Percentiles rank a stretch among this genome's conserved stretches.
phyloP scores from a whole-genome alignment of 352 stramenopile species.

The Poterioochromonas sp. region DNA sequence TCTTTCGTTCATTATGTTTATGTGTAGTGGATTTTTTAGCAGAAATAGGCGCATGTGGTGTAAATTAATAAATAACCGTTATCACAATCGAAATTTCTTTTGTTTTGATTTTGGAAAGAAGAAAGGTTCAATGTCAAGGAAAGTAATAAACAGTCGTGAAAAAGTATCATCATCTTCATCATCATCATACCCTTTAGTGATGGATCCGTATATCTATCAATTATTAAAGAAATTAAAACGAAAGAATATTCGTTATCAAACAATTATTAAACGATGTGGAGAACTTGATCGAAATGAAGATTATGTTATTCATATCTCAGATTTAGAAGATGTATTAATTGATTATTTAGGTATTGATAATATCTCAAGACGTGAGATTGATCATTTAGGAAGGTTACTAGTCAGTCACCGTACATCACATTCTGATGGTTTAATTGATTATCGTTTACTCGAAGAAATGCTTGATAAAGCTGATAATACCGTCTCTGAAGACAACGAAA shows the following conservation, averaged over 20 bases:
- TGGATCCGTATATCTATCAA: background rate
- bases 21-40: no score
- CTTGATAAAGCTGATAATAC: background rate
- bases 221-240: slow-evolving; percentile 1
- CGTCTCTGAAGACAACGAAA: background rate
- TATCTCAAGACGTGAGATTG: slow-evolving; percentile 7
- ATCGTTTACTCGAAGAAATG: background rate
- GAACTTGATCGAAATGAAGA: slow-evolving; percentile 22
- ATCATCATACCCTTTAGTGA: no score
- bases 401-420: background rate
- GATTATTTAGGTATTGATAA: background rate
- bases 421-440: slow-evolving; percentile 13
- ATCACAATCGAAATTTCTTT: no score
- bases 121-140: no score
- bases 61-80: no score
- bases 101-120: no score
- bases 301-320: slow-evolving; percentile 16
- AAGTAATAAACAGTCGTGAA: no score
- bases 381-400: background rate
- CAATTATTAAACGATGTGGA: slow-evolving; percentile 16
- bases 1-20: no score
- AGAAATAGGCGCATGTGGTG: no score
- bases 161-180: no score
- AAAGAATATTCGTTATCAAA: background rate
- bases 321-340: slow-evolving; percentile 12